These are phyloP conservation scores for Colletotrichum ledebouriae DNA, from an alignment of 2,329 filamentous ascomycete genomes.

Conservation along the genomic window DNA sequence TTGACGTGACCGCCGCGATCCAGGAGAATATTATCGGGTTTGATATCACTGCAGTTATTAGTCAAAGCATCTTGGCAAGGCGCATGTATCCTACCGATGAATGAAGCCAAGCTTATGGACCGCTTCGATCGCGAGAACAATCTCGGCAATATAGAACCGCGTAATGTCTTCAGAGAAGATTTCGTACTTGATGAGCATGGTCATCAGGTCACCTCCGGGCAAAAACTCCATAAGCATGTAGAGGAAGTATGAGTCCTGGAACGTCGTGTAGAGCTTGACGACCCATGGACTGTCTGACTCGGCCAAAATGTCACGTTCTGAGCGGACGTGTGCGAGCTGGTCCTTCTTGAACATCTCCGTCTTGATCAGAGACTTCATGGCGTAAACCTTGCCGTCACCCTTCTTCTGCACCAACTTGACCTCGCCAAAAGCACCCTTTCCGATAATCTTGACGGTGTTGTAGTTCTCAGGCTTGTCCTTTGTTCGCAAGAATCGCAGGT, in stretches of 20 bases:
- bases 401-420: slow-evolving; percentile 98
- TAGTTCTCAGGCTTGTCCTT: slow-evolving; percentile 96
- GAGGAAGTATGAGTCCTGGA: slow-evolving; percentile 95
- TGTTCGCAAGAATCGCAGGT: slow-evolving; percentile 92
- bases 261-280: slow-evolving; percentile 97
- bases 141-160: slow-evolving; percentile 98
- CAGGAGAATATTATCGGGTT: slow-evolving; percentile 97
- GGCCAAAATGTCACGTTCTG: slow-evolving; percentile 96
- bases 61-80: background rate
- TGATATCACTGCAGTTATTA: slow-evolving; percentile 82
- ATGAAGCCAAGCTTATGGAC: slow-evolving; percentile 99
- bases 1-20: slow-evolving; percentile 98
- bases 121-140: slow-evolving; percentile 97
- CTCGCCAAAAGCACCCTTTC: slow-evolving; percentile 98
- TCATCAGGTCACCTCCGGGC: slow-evolving; percentile 98
- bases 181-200: slow-evolving; percentile 99
- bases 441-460: slow-evolving; percentile 96
- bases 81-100: slow-evolving; percentile 80
- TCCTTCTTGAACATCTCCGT: slow-evolving; percentile 99
- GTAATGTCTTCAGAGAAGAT: slow-evolving; percentile 99
- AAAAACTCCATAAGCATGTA: slow-evolving; percentile 99
- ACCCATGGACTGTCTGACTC: slow-evolving; percentile 99
- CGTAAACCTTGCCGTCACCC: slow-evolving; percentile 96
- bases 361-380: slow-evolving; percentile 98
- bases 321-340: slow-evolving; percentile 95